Percentiles rank a stretch among this genome's conserved stretches.
Evolutionary conservation across 768 basidiomycete genomes (phyloP).

Genomic region (Imleria badia): DNA sequence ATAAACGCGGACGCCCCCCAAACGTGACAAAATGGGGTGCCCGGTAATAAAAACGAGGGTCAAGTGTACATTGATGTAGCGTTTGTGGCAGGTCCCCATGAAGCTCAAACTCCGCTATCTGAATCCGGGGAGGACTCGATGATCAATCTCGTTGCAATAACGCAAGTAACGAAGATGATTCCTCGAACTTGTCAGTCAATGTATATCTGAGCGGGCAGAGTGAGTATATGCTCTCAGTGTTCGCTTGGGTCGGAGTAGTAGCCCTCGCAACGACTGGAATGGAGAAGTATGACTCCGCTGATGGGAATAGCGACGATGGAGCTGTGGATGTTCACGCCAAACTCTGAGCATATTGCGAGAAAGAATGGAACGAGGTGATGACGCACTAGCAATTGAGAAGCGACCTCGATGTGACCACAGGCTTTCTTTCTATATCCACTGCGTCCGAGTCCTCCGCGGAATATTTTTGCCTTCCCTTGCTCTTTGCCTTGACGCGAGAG

Average conservation of each 20-base stretch:
- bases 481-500: slow-evolving; percentile 34
- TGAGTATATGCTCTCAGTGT: slow-evolving; percentile 38
- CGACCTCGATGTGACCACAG: slow-evolving; percentile 76
- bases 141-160: too few species aligned
- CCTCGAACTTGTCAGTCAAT: too few species aligned
- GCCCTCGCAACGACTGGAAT: slow-evolving; percentile 24
- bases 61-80: too few species aligned
- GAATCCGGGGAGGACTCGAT: too few species aligned
- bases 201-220: too few species aligned
- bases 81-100: too few species aligned
- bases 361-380: slow-evolving; percentile 69
- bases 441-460: slow-evolving; percentile 32
- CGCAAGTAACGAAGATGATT: too few species aligned
- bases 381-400: slow-evolving; percentile 60
- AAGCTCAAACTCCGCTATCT: too few species aligned
- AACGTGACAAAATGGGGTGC: too few species aligned
- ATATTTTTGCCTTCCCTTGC: slow-evolving; percentile 53
- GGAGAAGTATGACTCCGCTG: slow-evolving; percentile 41
- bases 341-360: slow-evolving; percentile 67
- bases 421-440: slow-evolving; percentile 72
- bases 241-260: slow-evolving; percentile 36
- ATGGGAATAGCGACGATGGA: slow-evolving; percentile 38
- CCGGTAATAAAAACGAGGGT: too few species aligned
- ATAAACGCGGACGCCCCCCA: too few species aligned
- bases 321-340: slow-evolving; percentile 54